These are phyloP conservation scores for Eragrostis nindensis DNA, from an alignment of 176 grass and related monocot genomes.

Conservation along the genomic window DNA sequence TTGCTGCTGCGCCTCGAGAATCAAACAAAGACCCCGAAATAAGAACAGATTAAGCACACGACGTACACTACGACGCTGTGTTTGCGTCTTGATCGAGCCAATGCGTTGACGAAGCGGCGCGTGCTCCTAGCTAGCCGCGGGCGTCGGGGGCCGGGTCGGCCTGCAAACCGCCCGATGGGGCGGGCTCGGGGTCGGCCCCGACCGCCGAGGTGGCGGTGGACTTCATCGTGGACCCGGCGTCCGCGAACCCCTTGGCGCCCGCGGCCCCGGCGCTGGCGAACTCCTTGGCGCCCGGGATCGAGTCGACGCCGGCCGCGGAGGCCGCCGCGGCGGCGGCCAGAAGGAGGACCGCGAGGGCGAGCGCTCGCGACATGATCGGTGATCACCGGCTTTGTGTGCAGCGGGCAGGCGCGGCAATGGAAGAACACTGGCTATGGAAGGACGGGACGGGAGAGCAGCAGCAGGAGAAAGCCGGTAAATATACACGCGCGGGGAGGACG, in stretches of 20 bases:
- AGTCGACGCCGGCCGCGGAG: neutral
- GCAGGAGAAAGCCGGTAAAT: neutral
- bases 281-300: neutral
- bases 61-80: neutral
- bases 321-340: slow-evolving; percentile 12
- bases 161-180: neutral
- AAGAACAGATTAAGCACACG: neutral
- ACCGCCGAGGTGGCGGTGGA: neutral
- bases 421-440: neutral
- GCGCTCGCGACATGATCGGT: slow-evolving; percentile 45
- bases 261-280: neutral
- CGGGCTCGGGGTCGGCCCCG: slow-evolving; percentile 12
- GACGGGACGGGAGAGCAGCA: neutral
- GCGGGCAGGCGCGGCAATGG: neutral
- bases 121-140: neutral
- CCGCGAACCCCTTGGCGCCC: neutral
- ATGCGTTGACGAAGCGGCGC: neutral
- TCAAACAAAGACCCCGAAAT: neutral
- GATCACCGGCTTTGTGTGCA: neutral
- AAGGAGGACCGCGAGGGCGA: slow-evolving; percentile 30
- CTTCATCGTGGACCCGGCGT: neutral
- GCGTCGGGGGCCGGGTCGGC: slow-evolving; percentile 36
- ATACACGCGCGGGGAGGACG: neutral
- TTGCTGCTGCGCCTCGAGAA: neutral
- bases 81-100: neutral